Base-by-base conservation (phyloP, 352 stramenopile genomes). In the Phytophthora meadii region DNA sequence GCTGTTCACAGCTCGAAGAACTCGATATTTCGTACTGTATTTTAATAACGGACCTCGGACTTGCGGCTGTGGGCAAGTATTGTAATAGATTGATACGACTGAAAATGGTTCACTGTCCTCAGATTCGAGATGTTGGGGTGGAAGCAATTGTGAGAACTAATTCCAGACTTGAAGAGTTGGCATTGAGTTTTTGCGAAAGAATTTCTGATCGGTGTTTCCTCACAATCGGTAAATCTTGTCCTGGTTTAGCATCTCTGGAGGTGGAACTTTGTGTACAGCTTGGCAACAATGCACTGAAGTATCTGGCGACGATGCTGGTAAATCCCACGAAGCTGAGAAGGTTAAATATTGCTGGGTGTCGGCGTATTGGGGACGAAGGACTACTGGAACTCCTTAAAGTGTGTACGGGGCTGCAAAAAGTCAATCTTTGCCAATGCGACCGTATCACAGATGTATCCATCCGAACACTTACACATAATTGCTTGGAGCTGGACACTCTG, bases 391-490 rank as follows among this genome's bases (percentile, higher is more conserved):
- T 98, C 4, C 78, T 79, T 0, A 82, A 74, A 48, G 76, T 73
- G 17, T 92, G 84, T 34, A 81, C 81, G 1, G 72, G 77, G 2
- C 61, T 98, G 2, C 72, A 75, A 27, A 62, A 83, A 7, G 75
- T 98, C 10, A 97, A 96, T 46, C 32, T 97, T 22, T 73, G 77
- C 3, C 74, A 79, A 27, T 94, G 90, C 30, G 88, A 97, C 56
- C 84, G 83, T n/a, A 72, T 98, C 12, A 97, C 92, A 0, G 86
- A 97, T 49, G 12, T 69, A 0, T 92, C 87, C 9, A 55, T 95
- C 14, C 73, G 80, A 14, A 55, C 70, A 0, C 65, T 97, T 17
- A 97, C 84, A 1, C 89, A 97, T 60, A 91, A 95, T 60, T 96
- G 85, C 17, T 72, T 95, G 30, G 76, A 96, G 14, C 64, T 98